These are phyloP conservation scores for Amaranthus cruentus DNA, from an alignment of 148 eudicot genomes.

Conservation along the genomic window DNA sequence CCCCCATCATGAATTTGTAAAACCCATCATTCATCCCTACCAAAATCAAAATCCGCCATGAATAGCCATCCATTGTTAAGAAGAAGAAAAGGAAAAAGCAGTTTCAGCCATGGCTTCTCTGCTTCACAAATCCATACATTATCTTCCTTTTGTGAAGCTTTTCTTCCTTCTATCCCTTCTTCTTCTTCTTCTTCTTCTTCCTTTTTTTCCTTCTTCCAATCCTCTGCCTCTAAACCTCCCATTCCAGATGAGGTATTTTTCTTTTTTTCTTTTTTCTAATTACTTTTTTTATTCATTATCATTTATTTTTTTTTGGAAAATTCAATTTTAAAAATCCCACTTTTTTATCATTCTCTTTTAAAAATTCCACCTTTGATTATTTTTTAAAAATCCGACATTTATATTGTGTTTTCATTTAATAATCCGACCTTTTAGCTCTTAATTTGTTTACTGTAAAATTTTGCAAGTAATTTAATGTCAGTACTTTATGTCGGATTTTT, in stretches of 20 bases:
- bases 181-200: not conserved
- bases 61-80: slow-evolving; percentile 49
- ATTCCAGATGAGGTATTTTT: slow-evolving; percentile 47
- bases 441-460: no score
- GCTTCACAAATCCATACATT: slow-evolving; percentile 54
- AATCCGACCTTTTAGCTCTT: no score
- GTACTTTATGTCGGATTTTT: no score
- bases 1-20: no score
- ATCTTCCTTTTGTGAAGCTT: slow-evolving; percentile 50
- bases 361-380: no score
- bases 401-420: no score
- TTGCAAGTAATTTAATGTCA: no score
- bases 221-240: slow-evolving; percentile 46
- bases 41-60: slow-evolving; percentile 4
- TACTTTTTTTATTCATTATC: not conserved
- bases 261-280: not conserved
- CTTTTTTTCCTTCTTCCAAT: slow-evolving; percentile 26
- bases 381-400: no score
- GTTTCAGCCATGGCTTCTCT: slow-evolving; percentile 56
- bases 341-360: not conserved
- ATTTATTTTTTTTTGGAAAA: not conserved
- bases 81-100: slow-evolving; percentile 24
- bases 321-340: not conserved
- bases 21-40: not conserved
- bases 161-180: slow-evolving; percentile 50